Percentiles rank a stretch among this genome's conserved stretches.
Conservation (phyloP, 1,139 yeast species). For the Sugiyamaella pinicola region DNA sequence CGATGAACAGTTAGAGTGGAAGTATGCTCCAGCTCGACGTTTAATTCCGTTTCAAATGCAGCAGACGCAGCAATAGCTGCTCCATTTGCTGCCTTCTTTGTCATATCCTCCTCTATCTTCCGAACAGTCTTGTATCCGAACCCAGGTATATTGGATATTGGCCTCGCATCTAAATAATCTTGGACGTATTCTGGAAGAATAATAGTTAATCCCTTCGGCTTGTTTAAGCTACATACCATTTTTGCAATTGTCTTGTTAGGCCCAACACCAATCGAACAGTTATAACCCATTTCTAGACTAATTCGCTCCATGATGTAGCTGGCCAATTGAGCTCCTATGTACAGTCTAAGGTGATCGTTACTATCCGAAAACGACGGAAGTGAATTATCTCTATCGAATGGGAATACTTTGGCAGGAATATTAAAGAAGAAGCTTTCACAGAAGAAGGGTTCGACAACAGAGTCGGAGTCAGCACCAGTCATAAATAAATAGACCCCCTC, state of each 20-base stretch:
- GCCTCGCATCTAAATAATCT: conserved; percentile 32
- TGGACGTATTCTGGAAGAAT: conserved; percentile 35
- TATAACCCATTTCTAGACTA: conserved; percentile 36
- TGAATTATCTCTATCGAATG: conserved; percentile 23
- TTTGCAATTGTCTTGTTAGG: conserved; percentile 40
- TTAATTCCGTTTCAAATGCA: not conserved
- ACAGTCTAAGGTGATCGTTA: conserved; percentile 23
- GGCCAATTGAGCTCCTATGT: conserved; percentile 41
- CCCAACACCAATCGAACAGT: conserved; percentile 43
- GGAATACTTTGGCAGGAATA: conserved; percentile 36
- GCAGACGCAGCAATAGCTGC: not conserved
- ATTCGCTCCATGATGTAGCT: conserved; percentile 36
- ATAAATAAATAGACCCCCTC: conserved; percentile 29
- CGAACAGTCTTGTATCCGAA: conserved; percentile 34
- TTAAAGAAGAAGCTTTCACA: conserved; percentile 39
- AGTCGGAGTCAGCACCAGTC: not conserved
- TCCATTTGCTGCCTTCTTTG: not conserved
- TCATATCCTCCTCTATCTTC: conserved; percentile 16
- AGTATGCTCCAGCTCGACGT: not conserved
- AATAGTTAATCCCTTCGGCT: conserved; percentile 41
- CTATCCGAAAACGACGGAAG: conserved; percentile 22
- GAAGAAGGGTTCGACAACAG: conserved; percentile 22
- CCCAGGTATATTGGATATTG: conserved; percentile 37
- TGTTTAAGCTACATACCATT: conserved; percentile 39
- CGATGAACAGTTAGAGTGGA: conserved; percentile 8